phyloP scores from a whole-genome alignment of 202 grass and related monocot species.

The Eragrostis tef region DNA sequence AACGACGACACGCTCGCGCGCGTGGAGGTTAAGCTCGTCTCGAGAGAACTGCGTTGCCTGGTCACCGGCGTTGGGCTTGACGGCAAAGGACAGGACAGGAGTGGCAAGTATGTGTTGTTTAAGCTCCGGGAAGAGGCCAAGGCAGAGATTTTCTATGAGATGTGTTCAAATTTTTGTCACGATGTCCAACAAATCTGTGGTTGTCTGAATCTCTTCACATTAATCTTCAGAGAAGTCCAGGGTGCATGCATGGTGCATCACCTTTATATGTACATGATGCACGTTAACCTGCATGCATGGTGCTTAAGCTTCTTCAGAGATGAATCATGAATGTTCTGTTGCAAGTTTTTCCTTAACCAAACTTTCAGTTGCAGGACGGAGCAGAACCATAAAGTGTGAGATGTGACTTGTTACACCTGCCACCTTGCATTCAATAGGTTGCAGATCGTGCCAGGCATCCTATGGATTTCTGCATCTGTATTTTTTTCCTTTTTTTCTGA shows the following conservation, averaged over 20 bases:
- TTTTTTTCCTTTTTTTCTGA: neutral
- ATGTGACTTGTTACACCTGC: slow-evolving; percentile 28
- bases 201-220: slow-evolving; percentile 3
- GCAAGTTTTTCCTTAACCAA: slow-evolving; percentile 35
- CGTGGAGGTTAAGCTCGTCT: slow-evolving; percentile 47
- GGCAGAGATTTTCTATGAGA: slow-evolving; percentile 13
- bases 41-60: slow-evolving; percentile 35
- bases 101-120: slow-evolving; percentile 42
- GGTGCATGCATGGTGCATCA: neutral
- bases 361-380: neutral
- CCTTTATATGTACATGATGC: neutral
- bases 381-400: slow-evolving; percentile 19
- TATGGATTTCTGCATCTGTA: slow-evolving; percentile 11
- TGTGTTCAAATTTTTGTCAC: slow-evolving; percentile 44
- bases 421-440: slow-evolving; percentile 47
- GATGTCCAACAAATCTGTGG: slow-evolving; percentile 26
- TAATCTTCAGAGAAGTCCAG: slow-evolving; percentile 8
- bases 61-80: slow-evolving; percentile 35
- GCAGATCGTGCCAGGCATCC: slow-evolving; percentile 47
- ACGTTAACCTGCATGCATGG: neutral
- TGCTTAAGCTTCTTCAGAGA: slow-evolving; percentile 1
- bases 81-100: slow-evolving; percentile 26
- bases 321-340: neutral
- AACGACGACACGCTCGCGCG: slow-evolving; percentile 45
- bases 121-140: neutral